Conservation (phyloP, 2,329 filamentous ascomycete species). For the Trichoderma arundinaceum region DNA sequence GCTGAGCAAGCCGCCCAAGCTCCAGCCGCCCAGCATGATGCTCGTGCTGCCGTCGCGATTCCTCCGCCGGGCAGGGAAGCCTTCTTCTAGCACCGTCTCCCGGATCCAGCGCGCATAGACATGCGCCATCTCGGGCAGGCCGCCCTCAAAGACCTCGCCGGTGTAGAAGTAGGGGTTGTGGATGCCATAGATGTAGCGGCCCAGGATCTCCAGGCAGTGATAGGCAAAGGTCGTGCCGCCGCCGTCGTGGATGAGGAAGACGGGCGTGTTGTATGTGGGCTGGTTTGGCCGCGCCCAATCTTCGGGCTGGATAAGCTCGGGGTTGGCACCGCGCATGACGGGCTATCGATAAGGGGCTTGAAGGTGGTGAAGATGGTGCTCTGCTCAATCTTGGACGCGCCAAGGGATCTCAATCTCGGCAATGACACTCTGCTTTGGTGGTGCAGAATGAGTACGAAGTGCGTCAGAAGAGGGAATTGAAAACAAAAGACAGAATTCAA, state of each 20-base stretch:
- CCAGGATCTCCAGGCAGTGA: conserved; percentile 56
- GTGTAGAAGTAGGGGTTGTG: conserved; percentile 59
- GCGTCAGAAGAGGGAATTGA: neutral
- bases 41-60: conserved; percentile 41
- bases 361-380: no score
- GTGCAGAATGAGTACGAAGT: neutral
- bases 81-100: conserved; percentile 41
- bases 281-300: conserved; percentile 39
- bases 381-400: neutral
- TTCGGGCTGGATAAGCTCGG: conserved; percentile 45
- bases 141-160: conserved; percentile 55
- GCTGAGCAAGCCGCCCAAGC: conserved; percentile 58
- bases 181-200: conserved; percentile 59
- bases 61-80: conserved; percentile 40
- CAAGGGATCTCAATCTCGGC: neutral
- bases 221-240: conserved; percentile 66
- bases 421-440: neutral
- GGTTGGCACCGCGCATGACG: conserved; percentile 37
- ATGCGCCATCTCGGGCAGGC: conserved; percentile 60
- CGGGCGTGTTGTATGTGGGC: conserved; percentile 46
- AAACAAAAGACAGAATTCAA: neutral
- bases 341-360: conserved; percentile 11
- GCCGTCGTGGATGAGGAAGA: conserved; percentile 65
- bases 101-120: conserved; percentile 56
- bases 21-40: conserved; percentile 62